phyloP scores from a whole-genome alignment of 805 yeast genomes.

The Ogataea ganodermae region DNA sequence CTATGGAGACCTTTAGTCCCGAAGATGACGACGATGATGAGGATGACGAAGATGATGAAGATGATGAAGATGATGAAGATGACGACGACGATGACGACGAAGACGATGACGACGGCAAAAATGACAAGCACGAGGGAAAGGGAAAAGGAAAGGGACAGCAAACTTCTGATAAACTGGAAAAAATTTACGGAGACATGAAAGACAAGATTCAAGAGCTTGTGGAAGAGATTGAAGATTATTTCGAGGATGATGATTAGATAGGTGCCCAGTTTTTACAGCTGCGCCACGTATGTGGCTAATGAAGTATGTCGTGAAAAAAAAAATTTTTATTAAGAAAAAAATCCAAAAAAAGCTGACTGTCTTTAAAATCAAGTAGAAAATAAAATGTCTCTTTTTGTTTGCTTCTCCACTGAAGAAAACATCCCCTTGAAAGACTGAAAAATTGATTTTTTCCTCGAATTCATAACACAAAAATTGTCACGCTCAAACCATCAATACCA shows the following conservation, averaged over 20 bases:
- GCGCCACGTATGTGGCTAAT: conserved; percentile 1
- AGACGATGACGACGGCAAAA: conserved; percentile 19
- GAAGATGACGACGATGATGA: conserved; percentile 18
- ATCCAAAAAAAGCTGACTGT: not conserved
- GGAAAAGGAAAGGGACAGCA: conserved; percentile 6
- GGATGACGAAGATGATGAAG: conserved; percentile 22
- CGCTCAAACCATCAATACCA: not conserved
- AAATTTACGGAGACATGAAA: conserved; percentile 21
- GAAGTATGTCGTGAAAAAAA: not conserved
- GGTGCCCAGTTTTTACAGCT: not conserved
- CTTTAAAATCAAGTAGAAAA: not conserved
- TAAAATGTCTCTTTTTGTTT: not conserved
- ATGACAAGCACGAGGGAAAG: conserved; percentile 20
- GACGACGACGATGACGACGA: conserved; percentile 21
- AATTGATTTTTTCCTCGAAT: not conserved
- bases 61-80: conserved; percentile 19
- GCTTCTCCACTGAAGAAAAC: not conserved
- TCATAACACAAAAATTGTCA: not conserved
- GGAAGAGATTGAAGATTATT: conserved; percentile 30
- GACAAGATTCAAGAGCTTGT: conserved; percentile 29
- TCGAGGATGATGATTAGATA: conserved; percentile 10
- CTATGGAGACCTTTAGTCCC: not conserved
- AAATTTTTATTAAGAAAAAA: not conserved
- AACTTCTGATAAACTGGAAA: conserved; percentile 11
- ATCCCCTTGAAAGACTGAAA: not conserved